These are phyloP conservation scores for Chaetoceros tenuissimus DNA, from an alignment of 108 stramenopile genomes.

Conservation along the genomic window DNA sequence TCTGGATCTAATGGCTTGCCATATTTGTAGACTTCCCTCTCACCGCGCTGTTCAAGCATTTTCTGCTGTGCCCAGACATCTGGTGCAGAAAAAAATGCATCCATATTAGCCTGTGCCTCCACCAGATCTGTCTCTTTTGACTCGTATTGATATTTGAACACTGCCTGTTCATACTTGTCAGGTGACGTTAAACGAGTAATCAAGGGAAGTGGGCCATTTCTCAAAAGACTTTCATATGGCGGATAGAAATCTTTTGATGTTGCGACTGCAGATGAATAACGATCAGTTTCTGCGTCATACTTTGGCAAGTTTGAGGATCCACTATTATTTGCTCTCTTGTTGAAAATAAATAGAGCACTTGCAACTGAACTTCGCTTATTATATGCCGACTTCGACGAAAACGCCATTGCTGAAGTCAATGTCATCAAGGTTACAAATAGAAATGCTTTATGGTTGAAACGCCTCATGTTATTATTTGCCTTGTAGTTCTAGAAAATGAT, in stretches of 20 bases:
- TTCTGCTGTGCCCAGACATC: conserved; percentile 20
- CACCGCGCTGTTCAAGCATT: conserved; percentile 4
- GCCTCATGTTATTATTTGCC: too few relatives aligned
- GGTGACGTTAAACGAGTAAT: conserved; percentile 2
- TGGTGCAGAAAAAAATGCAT: conserved; percentile 13
- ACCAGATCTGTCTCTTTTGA: conserved; percentile 1
- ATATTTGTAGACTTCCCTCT: conserved; percentile 11
- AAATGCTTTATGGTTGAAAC: too few relatives aligned
- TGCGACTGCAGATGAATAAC: too few relatives aligned
- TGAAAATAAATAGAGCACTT: too few relatives aligned
- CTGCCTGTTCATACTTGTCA: conserved; percentile 6
- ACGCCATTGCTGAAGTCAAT: too few relatives aligned
- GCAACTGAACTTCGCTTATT: too few relatives aligned
- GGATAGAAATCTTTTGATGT: conserved; percentile 6
- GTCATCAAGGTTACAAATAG: too few relatives aligned
- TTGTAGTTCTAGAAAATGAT: too few relatives aligned
- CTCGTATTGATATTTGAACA: conserved; percentile 9
- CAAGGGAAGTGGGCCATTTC: conserved; percentile 14
- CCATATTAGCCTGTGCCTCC: conserved; percentile 13
- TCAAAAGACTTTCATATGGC: conserved; percentile 4
- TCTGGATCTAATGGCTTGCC: conserved; percentile 10
- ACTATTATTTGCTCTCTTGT: too few relatives aligned
- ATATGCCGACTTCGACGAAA: too few relatives aligned
- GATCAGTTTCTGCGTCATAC: too few relatives aligned
- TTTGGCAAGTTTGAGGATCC: too few relatives aligned